These are phyloP conservation scores for Irpex sp. DNA, from an alignment of 1,284 basidiomycete genomes.

Conservation along the genomic window DNA sequence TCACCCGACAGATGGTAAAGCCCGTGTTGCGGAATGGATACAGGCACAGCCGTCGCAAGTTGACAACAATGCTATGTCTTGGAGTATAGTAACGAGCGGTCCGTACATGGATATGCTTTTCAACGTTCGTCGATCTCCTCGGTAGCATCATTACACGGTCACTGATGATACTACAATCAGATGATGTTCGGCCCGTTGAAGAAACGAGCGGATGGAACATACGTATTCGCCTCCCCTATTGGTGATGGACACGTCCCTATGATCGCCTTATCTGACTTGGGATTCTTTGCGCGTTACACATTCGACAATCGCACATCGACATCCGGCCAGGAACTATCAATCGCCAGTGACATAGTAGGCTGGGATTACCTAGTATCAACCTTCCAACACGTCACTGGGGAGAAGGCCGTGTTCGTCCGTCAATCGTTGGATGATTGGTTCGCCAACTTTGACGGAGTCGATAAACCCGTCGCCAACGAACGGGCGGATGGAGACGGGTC, in stretches of 20 bases:
- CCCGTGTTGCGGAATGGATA: slow-evolving; percentile 40
- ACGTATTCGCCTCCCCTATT: slow-evolving; percentile 38
- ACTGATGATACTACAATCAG: slow-evolving; percentile 15
- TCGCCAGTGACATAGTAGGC: slow-evolving; percentile 25
- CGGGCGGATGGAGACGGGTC: slow-evolving; percentile 24
- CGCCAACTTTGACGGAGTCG: slow-evolving; percentile 29
- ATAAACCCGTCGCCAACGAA: slow-evolving; percentile 33
- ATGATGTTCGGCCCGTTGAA: slow-evolving; percentile 34
- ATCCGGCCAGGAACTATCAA: slow-evolving; percentile 1
- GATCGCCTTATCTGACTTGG: slow-evolving; percentile 31
- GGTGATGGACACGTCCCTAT: slow-evolving; percentile 28
- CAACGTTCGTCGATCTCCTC: slow-evolving; percentile 19
- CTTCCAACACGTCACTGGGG: slow-evolving; percentile 42
- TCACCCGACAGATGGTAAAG: slow-evolving; percentile 34
- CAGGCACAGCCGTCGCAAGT: slow-evolving; percentile 37
- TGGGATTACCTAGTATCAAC: slow-evolving; percentile 40
- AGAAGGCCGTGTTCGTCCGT: slow-evolving; percentile 34
- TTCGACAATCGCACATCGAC: slow-evolving; percentile 40
- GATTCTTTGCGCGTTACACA: slow-evolving; percentile 33
- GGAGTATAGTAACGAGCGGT: slow-evolving; percentile 27
- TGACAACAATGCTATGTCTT: slow-evolving; percentile 32
- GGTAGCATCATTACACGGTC: neutral
- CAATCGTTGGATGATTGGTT: slow-evolving; percentile 41
- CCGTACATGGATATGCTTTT: slow-evolving; percentile 34
- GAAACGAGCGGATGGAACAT: slow-evolving; percentile 36